These are phyloP conservation scores for Bruguiera gymnorhiza DNA, from an alignment of 345 rosid species.

Conservation along the genomic window DNA sequence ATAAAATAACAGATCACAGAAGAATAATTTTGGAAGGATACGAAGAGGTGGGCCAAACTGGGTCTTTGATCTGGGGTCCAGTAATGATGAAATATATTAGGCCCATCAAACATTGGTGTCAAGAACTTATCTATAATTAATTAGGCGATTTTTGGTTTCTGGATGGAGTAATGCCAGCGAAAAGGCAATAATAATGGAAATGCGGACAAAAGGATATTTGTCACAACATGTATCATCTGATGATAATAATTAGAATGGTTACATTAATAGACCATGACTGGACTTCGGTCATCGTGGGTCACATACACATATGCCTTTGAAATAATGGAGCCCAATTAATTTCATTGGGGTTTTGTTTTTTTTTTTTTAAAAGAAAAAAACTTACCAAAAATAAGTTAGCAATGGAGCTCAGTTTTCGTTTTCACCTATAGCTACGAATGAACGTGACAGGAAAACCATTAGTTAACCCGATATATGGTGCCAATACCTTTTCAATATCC, in stretches of 20 bases:
- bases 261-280: slow-evolving; percentile 27
- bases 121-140: slow-evolving; percentile 4
- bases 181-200: slow-evolving; percentile 36
- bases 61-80: slow-evolving; percentile 7
- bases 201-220: slow-evolving; percentile 46
- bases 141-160: not conserved
- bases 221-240: slow-evolving; percentile 24
- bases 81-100: slow-evolving; percentile 15
- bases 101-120: slow-evolving; percentile 1
- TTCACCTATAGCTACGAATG: not conserved
- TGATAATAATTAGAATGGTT: slow-evolving; percentile 27
- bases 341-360: not conserved
- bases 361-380: no score
- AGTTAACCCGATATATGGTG: not conserved
- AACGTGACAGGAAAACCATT: not conserved
- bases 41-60: slow-evolving; percentile 4
- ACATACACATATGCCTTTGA: not conserved
- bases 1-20: slow-evolving; percentile 7
- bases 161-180: slow-evolving; percentile 16
- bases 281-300: slow-evolving; percentile 22
- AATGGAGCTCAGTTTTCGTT: slow-evolving; percentile 7
- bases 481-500: slow-evolving; percentile 12
- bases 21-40: slow-evolving; percentile 15
- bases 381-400: no score
- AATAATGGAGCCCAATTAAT: slow-evolving; percentile 11